phyloP scores from a whole-genome alignment of 2,329 filamentous ascomycete genomes.

The Penicillium concentricum region DNA sequence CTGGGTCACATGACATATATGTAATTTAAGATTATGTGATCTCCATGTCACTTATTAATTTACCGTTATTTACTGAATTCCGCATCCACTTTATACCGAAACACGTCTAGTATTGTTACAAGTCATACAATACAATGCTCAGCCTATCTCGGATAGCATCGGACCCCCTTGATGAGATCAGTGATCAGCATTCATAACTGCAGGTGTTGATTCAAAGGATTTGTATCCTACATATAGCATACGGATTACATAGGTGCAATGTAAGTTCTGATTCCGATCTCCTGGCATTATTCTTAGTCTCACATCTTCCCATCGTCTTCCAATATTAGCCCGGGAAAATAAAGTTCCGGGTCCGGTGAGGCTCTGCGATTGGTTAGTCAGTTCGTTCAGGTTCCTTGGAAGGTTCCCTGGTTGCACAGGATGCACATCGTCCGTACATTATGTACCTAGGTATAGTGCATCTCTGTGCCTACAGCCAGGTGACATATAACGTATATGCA shows the following conservation, averaged over 20 bases:
- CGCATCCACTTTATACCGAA: background rate
- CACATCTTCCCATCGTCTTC: background rate
- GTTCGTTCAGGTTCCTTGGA: no score
- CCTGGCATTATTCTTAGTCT: background rate
- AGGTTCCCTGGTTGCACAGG: background rate
- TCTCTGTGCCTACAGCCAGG: background rate
- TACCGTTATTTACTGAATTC: background rate
- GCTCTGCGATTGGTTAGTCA: background rate
- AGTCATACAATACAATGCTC: background rate
- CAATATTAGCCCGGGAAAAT: background rate
- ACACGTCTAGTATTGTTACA: background rate
- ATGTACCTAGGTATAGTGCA: background rate
- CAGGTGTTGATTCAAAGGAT: background rate
- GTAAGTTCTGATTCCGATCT: background rate
- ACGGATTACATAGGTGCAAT: no score
- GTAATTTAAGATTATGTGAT: background rate
- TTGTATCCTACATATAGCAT: background rate
- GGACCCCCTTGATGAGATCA: slow-evolving; percentile 8
- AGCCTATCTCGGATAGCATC: slow-evolving; percentile 19
- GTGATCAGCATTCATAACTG: background rate
- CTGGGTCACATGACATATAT: background rate
- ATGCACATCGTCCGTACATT: background rate
- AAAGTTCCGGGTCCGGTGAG: background rate
- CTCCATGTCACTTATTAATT: background rate
- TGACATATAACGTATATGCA: background rate